A percentile compares a stretch with the other conserved stretches of the same genome.
Conservation (phyloP, 129 eudicot species). For the Mikania micrantha region DNA sequence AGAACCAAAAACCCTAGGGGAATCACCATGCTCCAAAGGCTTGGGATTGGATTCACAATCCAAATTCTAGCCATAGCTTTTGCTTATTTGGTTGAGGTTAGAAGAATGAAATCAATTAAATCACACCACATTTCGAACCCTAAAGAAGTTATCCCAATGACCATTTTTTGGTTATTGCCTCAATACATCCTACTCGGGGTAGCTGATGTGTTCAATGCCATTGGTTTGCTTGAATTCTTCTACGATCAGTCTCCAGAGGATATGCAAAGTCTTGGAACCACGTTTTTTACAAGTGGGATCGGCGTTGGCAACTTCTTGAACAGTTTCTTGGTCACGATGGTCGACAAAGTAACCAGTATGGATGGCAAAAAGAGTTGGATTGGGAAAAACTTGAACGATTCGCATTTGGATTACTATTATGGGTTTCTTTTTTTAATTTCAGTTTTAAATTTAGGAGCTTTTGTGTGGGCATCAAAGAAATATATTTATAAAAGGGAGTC, state of each 20-base stretch:
- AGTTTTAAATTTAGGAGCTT: conserved; percentile 46
- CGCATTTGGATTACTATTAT: conserved; percentile 75
- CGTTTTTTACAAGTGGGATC: conserved; percentile 76
- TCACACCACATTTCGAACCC: conserved; percentile 29
- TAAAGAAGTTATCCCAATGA: conserved; percentile 56
- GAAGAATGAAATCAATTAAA: conserved; percentile 43
- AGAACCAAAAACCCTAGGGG: conserved; percentile 84
- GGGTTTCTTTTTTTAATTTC: conserved; percentile 62
- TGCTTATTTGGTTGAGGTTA: conserved; percentile 59
- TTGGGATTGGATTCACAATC: conserved; percentile 63
- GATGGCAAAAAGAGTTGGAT: conserved; percentile 76
- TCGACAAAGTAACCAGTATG: conserved; percentile 52
- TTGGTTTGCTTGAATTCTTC: conserved; percentile 82
- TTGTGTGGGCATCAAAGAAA: conserved; percentile 54
- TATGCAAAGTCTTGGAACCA: conserved; percentile 90
- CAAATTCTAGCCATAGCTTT: conserved; percentile 67
- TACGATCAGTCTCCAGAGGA: conserved; percentile 95
- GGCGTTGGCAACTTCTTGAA: conserved; percentile 85
- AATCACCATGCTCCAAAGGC: conserved; percentile 75
- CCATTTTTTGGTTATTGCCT: conserved; percentile 65
- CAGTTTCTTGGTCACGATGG: conserved; percentile 73
- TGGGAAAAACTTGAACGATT: conserved; percentile 70
- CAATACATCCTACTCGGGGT: conserved; percentile 72
- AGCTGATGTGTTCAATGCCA: conserved; percentile 76
- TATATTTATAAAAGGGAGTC: conserved; percentile 66